Base-by-base conservation (phyloP, 208 protist species). In the Angomonas ambiguus region DNA sequence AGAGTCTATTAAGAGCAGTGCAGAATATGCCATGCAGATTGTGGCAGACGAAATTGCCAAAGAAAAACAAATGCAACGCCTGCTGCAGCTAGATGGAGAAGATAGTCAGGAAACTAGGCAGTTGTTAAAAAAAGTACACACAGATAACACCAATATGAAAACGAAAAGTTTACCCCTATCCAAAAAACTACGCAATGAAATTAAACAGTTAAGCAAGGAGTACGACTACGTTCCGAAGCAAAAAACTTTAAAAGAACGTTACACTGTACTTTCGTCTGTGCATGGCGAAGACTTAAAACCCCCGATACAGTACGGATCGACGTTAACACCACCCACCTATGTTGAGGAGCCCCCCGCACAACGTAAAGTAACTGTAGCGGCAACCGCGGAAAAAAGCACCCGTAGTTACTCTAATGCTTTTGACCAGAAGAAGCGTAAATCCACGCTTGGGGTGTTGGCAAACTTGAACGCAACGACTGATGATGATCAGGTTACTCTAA, bases 11-110 rank as follows among this genome's bases (percentile, higher is more conserved):
- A 77, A 85, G 32, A 60, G 72, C 22, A 80, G 76, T 6, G 87
- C 87, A 1, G 90, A 95, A 67, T 88, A 93, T 66, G 90, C 84
- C 18, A 93, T 95, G 80, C 90, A 93, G 60, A 74, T 95, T 22
- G 90, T 93, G n/a, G 87, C 90, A 0, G 90, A 95, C 69, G 87
- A 93, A 55, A 83, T 88, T 31, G 90, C 90, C 0, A 95, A 95
- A 66, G 86, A 93, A 60, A 88, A 87, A 64, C 90, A 95, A 62
- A 95, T 95, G 84, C 90, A 95, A 62, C 84, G 90, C 16, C 75
- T 95, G 45, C 79, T 95, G 20, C 90, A 93, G 53, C 69, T 93
- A 41, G 85, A 90, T 51, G 74, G 74, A 63, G 76, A 74, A 51
- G 67, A 55, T 24, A 33, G 49, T 2, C 42, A 38, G n/a, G 76